Evolutionary conservation across 495 filamentous ascomycete species (phyloP), one percentile per base, ranked within the genome.

Genomic region (Annulohypoxylon stygium): DNA sequence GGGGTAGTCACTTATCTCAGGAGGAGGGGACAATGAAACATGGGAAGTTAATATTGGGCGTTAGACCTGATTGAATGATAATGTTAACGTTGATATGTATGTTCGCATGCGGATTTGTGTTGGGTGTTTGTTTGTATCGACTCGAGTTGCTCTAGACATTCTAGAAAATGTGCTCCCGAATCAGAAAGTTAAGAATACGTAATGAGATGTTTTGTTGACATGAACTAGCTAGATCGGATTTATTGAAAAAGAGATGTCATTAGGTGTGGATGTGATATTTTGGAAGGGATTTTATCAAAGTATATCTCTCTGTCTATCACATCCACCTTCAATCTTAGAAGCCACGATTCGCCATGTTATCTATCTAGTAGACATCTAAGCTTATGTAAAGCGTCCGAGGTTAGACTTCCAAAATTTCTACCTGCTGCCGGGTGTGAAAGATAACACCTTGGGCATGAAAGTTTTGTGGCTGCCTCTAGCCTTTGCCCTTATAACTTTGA

Each of bases 21-120:
- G 23, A 36, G 43, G 47, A 71, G 43, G 20, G 43, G 43, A 45
- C 16, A 2, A 6, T 11, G n/a, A 45, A n/a, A 12, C 1, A 62
- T 48, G 4, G 39, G 55, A 43, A 37, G 25, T 11, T 43, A 26
- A 23, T 33, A 23, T 59, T 58, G 36, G 37, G 43, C 43, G 16
- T 54, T 16, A 12, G 41, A 30, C 30, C 30, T 30, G 4, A 18
- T 23, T 25, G 34, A 34, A 48, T 68, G 64, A 62, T 69, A 34
- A 73, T 55, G 54, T 62, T 66, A 50, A 71, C n/a, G 25, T 41
- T 36, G 60, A 73, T 51, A 37, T 23, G 51, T 53, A 37, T 16
- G 68, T 2, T 30, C 3, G 30, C 16, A 25, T 34, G 26, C 10
- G 11, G 48, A 20, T 39, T 33, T 37, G 18, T 57, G 16, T 41